A percentile compares a stretch with the other conserved stretches of the same genome.
These are phyloP conservation scores for Colletotrichum sidae DNA, from an alignment of 2,329 filamentous ascomycete genomes.

Conservation along the genomic window DNA sequence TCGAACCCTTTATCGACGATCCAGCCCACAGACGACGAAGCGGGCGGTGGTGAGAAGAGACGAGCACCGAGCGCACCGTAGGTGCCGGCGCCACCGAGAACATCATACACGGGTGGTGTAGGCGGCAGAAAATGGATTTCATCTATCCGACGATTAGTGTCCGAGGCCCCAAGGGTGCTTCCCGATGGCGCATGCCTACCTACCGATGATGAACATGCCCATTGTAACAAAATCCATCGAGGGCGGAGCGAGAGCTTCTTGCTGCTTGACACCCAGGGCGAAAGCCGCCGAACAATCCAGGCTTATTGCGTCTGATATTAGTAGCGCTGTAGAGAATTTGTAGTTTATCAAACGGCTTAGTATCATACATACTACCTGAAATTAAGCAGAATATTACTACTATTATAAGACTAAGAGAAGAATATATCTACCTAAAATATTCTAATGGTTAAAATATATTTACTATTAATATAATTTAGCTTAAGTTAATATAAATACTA, in stretches of 20 bases:
- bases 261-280: too few relatives aligned
- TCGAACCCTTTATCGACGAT: slow-evolving; percentile 91
- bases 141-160: slow-evolving; percentile 64
- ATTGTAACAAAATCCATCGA: slow-evolving; percentile 74
- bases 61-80: slow-evolving; percentile 91
- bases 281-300: too few relatives aligned
- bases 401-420: too few relatives aligned
- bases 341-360: too few relatives aligned
- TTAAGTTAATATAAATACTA: too few relatives aligned
- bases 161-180: background rate
- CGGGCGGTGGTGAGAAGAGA: slow-evolving; percentile 79
- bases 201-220: slow-evolving; percentile 81
- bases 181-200: slow-evolving; percentile 40
- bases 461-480: too few relatives aligned
- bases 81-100: slow-evolving; percentile 90
- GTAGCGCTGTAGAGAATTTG: too few relatives aligned
- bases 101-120: slow-evolving; percentile 74
- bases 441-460: too few relatives aligned
- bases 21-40: slow-evolving; percentile 82
- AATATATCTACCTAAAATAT: too few relatives aligned
- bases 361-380: too few relatives aligned
- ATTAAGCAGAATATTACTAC: too few relatives aligned
- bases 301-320: too few relatives aligned
- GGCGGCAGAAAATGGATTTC: slow-evolving; percentile 88
- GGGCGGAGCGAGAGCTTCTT: slow-evolving; percentile 43